These are phyloP conservation scores for Arctium minus DNA, from an alignment of 129 eudicot species.

Conservation along the genomic window DNA sequence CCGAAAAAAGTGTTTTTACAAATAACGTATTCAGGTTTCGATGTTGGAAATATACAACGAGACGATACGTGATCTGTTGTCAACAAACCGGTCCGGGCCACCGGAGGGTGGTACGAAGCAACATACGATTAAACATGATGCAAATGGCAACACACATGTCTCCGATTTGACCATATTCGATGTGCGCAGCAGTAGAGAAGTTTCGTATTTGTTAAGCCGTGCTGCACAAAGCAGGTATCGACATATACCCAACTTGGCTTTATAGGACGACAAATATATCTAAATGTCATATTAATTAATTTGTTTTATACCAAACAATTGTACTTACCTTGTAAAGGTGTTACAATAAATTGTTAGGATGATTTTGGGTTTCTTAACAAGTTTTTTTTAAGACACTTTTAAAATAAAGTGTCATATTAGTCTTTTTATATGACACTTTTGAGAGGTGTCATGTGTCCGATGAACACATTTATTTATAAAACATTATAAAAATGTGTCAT, in stretches of 20 bases:
- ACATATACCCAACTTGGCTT: neutral
- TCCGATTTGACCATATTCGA: conserved; percentile 83
- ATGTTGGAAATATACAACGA: conserved; percentile 97
- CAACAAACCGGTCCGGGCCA: conserved; percentile 44
- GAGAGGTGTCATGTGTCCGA: too few relatives aligned
- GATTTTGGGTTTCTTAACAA: neutral
- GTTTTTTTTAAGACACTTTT: too few relatives aligned
- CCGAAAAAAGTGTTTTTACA: neutral
- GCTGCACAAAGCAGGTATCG: conserved; percentile 92
- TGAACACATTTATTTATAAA: too few relatives aligned
- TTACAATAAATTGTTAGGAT: neutral
- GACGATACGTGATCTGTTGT: conserved; percentile 78
- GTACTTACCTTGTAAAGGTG: too few relatives aligned
- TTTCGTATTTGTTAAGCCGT: conserved; percentile 75
- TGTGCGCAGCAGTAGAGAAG: conserved; percentile 84
- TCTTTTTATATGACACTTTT: neutral
- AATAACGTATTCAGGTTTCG: conserved; percentile 57
- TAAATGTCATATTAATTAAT: too few relatives aligned
- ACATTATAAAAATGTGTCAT: too few relatives aligned
- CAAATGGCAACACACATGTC: conserved; percentile 82
- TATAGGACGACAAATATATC: neutral
- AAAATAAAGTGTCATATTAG: neutral
- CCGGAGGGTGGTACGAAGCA: conserved; percentile 60
- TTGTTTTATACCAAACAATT: too few relatives aligned
- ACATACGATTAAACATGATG: conserved; percentile 82